Conservation (phyloP, 805 yeast genomes). For the Peterozyma xylosa region DNA sequence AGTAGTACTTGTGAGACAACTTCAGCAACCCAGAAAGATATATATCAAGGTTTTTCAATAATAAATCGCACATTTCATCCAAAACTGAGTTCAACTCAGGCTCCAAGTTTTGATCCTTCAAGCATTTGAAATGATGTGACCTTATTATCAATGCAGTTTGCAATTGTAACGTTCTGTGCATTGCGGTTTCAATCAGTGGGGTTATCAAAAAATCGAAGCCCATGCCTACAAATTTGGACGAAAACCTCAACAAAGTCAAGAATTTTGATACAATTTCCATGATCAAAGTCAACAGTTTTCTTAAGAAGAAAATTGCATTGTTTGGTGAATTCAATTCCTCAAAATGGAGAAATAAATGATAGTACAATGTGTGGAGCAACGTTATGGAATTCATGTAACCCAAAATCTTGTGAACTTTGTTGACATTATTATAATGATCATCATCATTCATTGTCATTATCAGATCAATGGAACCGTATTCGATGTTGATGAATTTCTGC, state of each 20-base stretch:
- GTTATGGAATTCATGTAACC: neutral
- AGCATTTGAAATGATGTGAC: constrained; percentile 16
- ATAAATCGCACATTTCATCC: constrained; percentile 18
- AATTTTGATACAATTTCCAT: constrained; percentile 1
- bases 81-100: constrained; percentile 9
- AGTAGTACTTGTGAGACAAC: constrained; percentile 51
- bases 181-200: constrained; percentile 26
- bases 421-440: constrained; percentile 11
- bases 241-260: constrained; percentile 15
- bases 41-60: constrained; percentile 31
- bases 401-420: constrained; percentile 3
- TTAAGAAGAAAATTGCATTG: neutral
- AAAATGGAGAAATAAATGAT: constrained; percentile 3
- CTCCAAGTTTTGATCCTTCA: constrained; percentile 2
- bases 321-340: neutral
- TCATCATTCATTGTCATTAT: constrained; percentile 12
- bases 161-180: constrained; percentile 29
- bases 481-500: constrained; percentile 18
- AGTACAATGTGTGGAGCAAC: constrained; percentile 2
- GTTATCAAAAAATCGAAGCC: constrained; percentile 32
- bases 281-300: neutral
- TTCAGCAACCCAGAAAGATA: constrained; percentile 32
- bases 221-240: constrained; percentile 19
- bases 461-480: constrained; percentile 21
- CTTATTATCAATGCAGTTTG: constrained; percentile 21